Evolutionary conservation across 106 monocot species (phyloP).

Genomic region (Chionographis japonica): DNA sequence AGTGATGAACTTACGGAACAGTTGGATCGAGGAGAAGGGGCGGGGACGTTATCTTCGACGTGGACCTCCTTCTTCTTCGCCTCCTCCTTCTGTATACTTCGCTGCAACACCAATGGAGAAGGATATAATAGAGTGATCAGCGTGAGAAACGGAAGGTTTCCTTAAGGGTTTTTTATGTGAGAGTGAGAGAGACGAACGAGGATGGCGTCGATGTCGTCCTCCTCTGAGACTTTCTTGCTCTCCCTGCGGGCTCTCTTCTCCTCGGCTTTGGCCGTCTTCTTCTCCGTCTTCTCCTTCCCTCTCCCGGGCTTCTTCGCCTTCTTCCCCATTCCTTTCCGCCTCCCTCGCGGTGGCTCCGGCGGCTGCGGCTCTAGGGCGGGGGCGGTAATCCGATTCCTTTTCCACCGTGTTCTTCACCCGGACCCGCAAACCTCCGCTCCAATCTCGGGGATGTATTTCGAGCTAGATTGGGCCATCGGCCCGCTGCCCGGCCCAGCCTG

Average conservation of each 20-base stretch:
- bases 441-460: no score
- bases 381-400: no score
- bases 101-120: slow-evolving; percentile 24
- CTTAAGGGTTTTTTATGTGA: not conserved
- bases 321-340: slow-evolving; percentile 63
- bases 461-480: no score
- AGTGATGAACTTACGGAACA: slow-evolving; percentile 45
- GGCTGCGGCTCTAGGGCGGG: no score
- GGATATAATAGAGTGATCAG: not conserved
- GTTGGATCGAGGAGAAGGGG: slow-evolving; percentile 87
- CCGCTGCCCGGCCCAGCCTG: no score
- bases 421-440: no score
- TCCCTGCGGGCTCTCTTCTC: slow-evolving; percentile 86
- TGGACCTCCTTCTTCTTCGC: slow-evolving; percentile 99
- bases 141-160: not conserved
- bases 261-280: slow-evolving; percentile 90
- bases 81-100: slow-evolving; percentile 91
- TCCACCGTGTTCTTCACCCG: no score
- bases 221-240: slow-evolving; percentile 76
- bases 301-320: slow-evolving; percentile 90
- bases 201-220: slow-evolving; percentile 96
- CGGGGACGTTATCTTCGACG: slow-evolving; percentile 84
- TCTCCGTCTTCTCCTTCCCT: slow-evolving; percentile 99
- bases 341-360: no score
- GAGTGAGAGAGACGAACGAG: slow-evolving; percentile 42